Conservation (phyloP, 805 yeast genomes). For the Candida insectalens region DNA sequence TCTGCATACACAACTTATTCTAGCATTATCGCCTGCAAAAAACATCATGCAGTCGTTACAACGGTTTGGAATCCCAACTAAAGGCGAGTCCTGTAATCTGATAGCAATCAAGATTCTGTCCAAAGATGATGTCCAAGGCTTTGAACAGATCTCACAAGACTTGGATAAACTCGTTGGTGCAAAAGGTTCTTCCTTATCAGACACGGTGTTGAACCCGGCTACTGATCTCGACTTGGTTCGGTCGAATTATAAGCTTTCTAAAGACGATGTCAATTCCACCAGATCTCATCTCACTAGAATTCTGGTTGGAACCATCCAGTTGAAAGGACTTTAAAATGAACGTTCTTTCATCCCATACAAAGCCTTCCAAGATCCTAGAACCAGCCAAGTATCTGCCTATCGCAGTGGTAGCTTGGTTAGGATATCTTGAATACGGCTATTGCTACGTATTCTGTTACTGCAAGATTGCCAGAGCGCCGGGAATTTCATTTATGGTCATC, state of each 20-base stretch:
- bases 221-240: constrained; percentile 22
- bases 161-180: constrained; percentile 19
- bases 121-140: neutral
- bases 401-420: constrained; percentile 12
- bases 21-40: constrained; percentile 59
- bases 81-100: constrained; percentile 26
- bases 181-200: constrained; percentile 27
- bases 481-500: constrained; percentile 24
- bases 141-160: too few species aligned
- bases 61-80: constrained; percentile 57
- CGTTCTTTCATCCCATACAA: too few species aligned
- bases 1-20: constrained; percentile 62
- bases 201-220: constrained; percentile 20
- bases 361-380: neutral
- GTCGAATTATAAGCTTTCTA: constrained; percentile 18
- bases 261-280: constrained; percentile 9
- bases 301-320: constrained; percentile 18
- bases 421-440: constrained; percentile 20
- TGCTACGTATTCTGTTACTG: constrained; percentile 19
- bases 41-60: constrained; percentile 65
- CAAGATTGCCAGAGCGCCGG: constrained; percentile 13
- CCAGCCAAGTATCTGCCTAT: constrained; percentile 7
- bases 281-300: constrained; percentile 13
- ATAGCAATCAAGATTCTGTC: constrained; percentile 40
- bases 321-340: constrained; percentile 27